Conservation (phyloP, 495 filamentous ascomycete species). For the Lasiosphaeriaceae sp. region DNA sequence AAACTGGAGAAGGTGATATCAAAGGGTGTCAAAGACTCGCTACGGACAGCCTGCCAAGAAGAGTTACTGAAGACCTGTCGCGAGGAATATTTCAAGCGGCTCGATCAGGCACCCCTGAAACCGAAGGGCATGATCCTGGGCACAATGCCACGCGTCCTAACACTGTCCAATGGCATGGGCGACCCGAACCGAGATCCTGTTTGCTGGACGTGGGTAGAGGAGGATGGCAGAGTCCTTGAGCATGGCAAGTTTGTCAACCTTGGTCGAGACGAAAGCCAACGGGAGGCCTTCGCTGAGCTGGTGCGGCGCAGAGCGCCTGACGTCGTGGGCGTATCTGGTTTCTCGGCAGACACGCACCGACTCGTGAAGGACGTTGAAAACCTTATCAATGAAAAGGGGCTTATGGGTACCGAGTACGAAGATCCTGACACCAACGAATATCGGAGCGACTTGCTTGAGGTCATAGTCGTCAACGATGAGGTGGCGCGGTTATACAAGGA, state of each 20-base stretch:
- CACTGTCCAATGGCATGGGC: conserved; percentile 78
- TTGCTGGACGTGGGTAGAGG: conserved; percentile 88
- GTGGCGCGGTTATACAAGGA: conserved; percentile 91
- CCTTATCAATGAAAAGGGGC: conserved; percentile 67
- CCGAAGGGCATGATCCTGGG: conserved; percentile 90
- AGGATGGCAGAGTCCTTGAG: conserved; percentile 84
- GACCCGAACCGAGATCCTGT: conserved; percentile 71
- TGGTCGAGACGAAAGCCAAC: conserved; percentile 63
- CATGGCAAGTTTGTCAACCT: conserved; percentile 82
- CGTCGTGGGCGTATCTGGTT: conserved; percentile 86
- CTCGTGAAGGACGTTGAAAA: conserved; percentile 74
- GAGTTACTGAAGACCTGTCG: conserved; percentile 76
- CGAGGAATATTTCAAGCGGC: conserved; percentile 75
- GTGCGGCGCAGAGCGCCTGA: conserved; percentile 76
- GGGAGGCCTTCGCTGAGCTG: conserved; percentile 65
- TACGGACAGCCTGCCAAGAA: conserved; percentile 88
- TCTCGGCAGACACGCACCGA: conserved; percentile 79
- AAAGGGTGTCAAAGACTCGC: conserved; percentile 87
- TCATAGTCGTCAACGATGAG: conserved; percentile 92
- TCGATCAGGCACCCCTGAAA: conserved; percentile 95
- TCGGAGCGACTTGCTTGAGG: conserved; percentile 70
- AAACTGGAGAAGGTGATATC: conserved; percentile 83
- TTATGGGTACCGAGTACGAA: conserved; percentile 70
- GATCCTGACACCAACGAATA: conserved; percentile 60
- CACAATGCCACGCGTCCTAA: conserved; percentile 80